Percentiles rank a stretch among this genome's conserved stretches.
phyloP scores from a whole-genome alignment of 2,329 filamentous ascomycete genomes.

The Aaosphaeria arxii region DNA sequence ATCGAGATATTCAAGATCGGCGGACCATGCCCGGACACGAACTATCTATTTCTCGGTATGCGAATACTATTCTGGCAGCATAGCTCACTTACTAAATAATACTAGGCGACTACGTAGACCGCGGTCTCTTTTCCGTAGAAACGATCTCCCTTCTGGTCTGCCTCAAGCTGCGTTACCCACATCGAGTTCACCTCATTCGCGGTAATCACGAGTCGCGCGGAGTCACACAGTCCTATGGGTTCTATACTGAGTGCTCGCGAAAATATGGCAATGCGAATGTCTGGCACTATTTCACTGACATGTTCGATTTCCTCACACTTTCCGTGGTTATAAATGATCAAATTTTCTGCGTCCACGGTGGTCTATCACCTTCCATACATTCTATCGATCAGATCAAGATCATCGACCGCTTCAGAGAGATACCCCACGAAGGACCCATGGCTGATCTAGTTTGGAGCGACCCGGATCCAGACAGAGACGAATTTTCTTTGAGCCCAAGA shows the following conservation, averaged over 20 bases:
- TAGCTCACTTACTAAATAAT: slow-evolving; percentile 4
- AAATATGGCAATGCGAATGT: slow-evolving; percentile 99
- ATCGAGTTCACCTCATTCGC: slow-evolving; percentile 91
- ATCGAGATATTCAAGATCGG: slow-evolving; percentile 99
- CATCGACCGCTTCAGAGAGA: slow-evolving; percentile 97
- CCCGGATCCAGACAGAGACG: slow-evolving; percentile 93
- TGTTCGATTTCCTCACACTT: slow-evolving; percentile 97
- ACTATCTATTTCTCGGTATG: slow-evolving; percentile 92
- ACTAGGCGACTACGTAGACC: slow-evolving; percentile 92
- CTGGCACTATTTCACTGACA: slow-evolving; percentile 99
- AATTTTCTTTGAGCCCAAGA: slow-evolving; percentile 90
- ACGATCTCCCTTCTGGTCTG: slow-evolving; percentile 97
- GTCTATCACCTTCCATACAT: slow-evolving; percentile 71
- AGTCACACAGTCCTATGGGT: slow-evolving; percentile 97
- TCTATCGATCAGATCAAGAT: slow-evolving; percentile 99
- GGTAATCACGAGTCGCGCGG: slow-evolving; percentile 97
- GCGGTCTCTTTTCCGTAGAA: slow-evolving; percentile 97
- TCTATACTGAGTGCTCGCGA: slow-evolving; percentile 96
- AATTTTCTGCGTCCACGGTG: slow-evolving; percentile 98
- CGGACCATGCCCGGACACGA: slow-evolving; percentile 94
- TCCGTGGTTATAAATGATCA: slow-evolving; percentile 98
- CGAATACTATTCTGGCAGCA: slow-evolving; percentile 9
- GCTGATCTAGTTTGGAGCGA: slow-evolving; percentile 99
- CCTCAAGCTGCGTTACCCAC: slow-evolving; percentile 92
- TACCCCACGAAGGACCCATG: slow-evolving; percentile 98